Conservation (phyloP, 108 stramenopile species). For the Ochromonas danica region DNA sequence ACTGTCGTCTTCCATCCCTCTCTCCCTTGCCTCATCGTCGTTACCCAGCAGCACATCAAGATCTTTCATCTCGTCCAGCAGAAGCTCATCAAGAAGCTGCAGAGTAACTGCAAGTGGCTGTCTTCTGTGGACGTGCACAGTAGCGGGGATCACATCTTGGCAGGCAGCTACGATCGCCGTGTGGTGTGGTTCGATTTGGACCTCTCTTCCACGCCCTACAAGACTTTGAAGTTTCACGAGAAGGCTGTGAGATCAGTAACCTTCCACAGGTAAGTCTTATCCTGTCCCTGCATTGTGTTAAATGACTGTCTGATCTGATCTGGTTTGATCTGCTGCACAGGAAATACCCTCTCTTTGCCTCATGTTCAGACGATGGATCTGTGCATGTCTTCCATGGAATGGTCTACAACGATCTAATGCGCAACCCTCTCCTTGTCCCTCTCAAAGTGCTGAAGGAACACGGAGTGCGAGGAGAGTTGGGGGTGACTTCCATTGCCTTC, state of each 20-base stretch:
- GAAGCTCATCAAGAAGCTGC: conserved; percentile 69
- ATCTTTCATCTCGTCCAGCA: conserved; percentile 94
- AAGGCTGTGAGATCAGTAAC: conserved; percentile 68
- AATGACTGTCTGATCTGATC: neutral
- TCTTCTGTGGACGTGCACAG: conserved; percentile 89
- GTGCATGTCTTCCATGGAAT: conserved; percentile 97
- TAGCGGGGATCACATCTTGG: conserved; percentile 89
- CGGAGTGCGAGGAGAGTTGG: conserved; percentile 71
- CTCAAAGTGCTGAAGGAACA: conserved; percentile 94
- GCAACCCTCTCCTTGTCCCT: conserved; percentile 93
- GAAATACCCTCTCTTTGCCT: conserved; percentile 93
- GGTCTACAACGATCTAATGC: conserved; percentile 75
- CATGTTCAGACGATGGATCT: conserved; percentile 90
- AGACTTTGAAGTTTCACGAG: conserved; percentile 90
- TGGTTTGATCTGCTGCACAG: neutral
- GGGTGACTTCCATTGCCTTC: conserved; percentile 77
- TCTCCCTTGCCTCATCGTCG: conserved; percentile 96
- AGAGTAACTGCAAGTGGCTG: conserved; percentile 91
- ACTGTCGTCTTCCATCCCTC: conserved; percentile 87
- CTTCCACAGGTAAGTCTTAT: conserved; percentile 27
- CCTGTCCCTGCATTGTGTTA: neutral
- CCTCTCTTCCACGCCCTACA: conserved; percentile 84
- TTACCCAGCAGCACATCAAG: conserved; percentile 83
- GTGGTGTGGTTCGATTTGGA: conserved; percentile 98
- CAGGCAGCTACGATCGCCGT: conserved; percentile 87